phyloP scores from a whole-genome alignment of 352 stramenopile genomes.

The Pythium phragmitis region DNA sequence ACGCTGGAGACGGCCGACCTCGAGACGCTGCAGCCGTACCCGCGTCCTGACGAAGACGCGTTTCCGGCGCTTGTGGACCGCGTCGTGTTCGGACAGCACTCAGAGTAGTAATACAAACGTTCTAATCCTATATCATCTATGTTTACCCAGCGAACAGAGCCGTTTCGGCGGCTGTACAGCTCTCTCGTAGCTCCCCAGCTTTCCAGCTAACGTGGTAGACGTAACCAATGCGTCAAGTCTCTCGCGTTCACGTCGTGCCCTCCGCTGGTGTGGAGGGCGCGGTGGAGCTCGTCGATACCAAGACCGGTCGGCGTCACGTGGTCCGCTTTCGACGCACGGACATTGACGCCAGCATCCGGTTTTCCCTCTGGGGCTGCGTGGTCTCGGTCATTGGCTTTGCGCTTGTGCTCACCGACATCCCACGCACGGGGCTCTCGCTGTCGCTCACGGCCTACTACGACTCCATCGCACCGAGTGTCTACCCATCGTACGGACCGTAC shows the following conservation, averaged over 20 bases:
- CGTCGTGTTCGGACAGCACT: conserved; percentile 32
- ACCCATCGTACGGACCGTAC: conserved; percentile 43
- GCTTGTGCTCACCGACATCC: conserved; percentile 48
- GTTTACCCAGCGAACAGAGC: too few species aligned
- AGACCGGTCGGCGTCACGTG: not conserved
- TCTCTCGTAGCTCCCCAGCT: too few species aligned
- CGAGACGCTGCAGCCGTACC: conserved; percentile 48
- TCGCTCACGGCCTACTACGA: conserved; percentile 31
- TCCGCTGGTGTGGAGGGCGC: too few species aligned
- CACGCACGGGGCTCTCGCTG: conserved; percentile 42
- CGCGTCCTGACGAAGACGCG: conserved; percentile 49
- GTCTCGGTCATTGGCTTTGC: conserved; percentile 21
- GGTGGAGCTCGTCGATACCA: too few species aligned
- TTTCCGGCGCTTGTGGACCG: conserved; percentile 71
- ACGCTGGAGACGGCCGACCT: conserved; percentile 44
- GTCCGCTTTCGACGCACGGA: conserved; percentile 2
- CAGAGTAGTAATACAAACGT: not conserved
- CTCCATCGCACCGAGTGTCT: conserved; percentile 27
- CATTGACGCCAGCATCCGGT: conserved; percentile 12
- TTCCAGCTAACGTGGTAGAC: too few species aligned
- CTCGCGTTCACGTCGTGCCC: too few species aligned
- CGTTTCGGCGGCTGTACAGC: too few species aligned
- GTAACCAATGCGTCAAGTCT: too few species aligned
- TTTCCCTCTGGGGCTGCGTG: conserved; percentile 5
- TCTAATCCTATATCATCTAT: too few species aligned